phyloP scores from a whole-genome alignment of 108 stramenopile species.

The Cyclotella cryptica region DNA sequence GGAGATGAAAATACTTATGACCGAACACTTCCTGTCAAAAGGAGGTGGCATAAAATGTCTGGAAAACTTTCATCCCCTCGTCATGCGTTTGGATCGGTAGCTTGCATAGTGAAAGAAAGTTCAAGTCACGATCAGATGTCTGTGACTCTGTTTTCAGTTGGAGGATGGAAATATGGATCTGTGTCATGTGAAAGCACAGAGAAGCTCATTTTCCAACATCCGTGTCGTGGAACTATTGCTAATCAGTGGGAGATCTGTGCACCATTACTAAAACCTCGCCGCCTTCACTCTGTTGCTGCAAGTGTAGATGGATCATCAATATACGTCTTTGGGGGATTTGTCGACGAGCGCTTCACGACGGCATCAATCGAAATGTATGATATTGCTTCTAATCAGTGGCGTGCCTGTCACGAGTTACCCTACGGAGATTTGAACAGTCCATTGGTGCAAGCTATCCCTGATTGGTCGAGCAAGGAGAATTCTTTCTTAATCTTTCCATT shows the following conservation, averaged over 20 bases:
- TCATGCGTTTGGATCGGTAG: conserved; percentile 42
- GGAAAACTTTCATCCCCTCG: conserved; percentile 34
- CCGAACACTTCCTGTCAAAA: conserved; percentile 1
- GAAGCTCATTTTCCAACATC: conserved; percentile 20
- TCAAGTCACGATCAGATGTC: neutral
- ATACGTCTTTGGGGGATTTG: conserved; percentile 39
- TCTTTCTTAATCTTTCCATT: conserved; percentile 42
- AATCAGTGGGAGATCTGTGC: conserved; percentile 35
- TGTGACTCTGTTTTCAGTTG: conserved; percentile 31
- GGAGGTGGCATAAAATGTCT: conserved; percentile 24
- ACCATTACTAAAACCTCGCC: conserved; percentile 30
- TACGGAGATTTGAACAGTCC: conserved; percentile 18
- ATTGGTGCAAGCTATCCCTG: conserved; percentile 38
- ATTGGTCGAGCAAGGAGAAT: conserved; percentile 23
- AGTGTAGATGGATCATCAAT: conserved; percentile 34
- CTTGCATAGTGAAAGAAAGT: conserved; percentile 3
- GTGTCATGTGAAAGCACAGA: conserved; percentile 36
- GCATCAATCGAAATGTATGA: conserved; percentile 40
- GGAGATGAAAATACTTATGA: neutral
- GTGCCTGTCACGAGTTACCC: conserved; percentile 22
- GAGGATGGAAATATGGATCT: conserved; percentile 45
- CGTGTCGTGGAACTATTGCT: neutral
- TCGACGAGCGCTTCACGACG: conserved; percentile 32
- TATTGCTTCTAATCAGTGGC: conserved; percentile 22
- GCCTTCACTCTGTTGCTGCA: conserved; percentile 42